Percentiles rank a stretch among this genome's conserved stretches.
Conservation (phyloP, 495 filamentous ascomycete species). For the Thozetella sp. region DNA sequence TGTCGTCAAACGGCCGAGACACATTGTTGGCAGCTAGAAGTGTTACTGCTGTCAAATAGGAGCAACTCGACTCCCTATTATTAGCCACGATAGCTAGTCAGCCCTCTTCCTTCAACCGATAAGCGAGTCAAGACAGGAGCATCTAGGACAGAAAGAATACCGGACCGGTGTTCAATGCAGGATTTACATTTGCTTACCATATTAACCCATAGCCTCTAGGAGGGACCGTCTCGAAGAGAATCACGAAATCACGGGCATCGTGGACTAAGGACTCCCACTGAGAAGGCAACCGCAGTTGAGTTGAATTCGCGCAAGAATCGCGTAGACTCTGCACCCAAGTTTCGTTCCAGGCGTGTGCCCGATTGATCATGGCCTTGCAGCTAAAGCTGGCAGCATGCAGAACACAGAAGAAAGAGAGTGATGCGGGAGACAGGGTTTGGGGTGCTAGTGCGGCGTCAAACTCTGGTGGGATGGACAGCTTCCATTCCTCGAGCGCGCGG, state of each 20-base stretch:
- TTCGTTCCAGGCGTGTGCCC: background rate
- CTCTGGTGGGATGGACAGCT: background rate
- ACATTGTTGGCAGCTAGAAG: background rate
- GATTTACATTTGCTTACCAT: background rate
- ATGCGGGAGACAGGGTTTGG: background rate
- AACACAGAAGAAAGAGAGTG: slow-evolving; percentile 8
- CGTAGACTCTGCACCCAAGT: background rate
- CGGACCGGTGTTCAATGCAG: background rate
- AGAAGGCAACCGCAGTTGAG: background rate
- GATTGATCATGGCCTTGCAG: background rate
- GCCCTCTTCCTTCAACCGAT: background rate
- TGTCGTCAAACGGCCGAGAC: background rate
- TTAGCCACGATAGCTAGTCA: background rate
- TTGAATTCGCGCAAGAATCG: background rate
- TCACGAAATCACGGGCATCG: background rate
- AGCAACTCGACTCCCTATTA: background rate
- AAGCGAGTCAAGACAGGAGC: background rate
- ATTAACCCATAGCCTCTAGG: background rate
- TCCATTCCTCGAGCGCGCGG: slow-evolving; percentile 6
- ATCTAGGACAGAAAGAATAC: background rate
- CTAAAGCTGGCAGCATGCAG: slow-evolving; percentile 4
- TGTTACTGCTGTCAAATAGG: background rate
- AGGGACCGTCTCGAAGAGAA: background rate
- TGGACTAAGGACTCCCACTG: background rate
- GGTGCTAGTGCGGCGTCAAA: background rate